phyloP scores from a whole-genome alignment of 768 basidiomycete genomes.

The Pleurotus platypus region DNA sequence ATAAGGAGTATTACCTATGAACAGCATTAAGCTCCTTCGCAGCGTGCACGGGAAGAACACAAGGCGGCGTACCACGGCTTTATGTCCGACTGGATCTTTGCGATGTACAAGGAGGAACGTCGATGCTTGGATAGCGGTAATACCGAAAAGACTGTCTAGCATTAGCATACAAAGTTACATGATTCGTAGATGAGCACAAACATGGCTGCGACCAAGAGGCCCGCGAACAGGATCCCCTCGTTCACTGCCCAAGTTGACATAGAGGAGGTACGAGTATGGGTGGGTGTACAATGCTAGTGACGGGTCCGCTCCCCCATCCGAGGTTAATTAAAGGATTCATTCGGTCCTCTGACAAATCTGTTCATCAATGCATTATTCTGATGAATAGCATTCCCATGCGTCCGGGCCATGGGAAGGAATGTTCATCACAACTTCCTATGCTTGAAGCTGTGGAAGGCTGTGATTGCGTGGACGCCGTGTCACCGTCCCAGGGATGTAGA shows the following conservation, averaged over 20 bases:
- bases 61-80: neutral
- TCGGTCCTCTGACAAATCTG: too few species aligned
- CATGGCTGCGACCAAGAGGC: constrained; percentile 1
- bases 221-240: neutral
- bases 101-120: constrained; percentile 4
- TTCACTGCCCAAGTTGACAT: neutral
- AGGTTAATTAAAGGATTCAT: too few species aligned
- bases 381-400: too few species aligned
- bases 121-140: neutral
- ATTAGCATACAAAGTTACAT: neutral
- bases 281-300: too few species aligned
- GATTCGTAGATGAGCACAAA: neutral
- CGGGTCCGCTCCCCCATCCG: too few species aligned
- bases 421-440: too few species aligned
- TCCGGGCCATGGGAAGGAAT: too few species aligned
- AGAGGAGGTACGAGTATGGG: too few species aligned
- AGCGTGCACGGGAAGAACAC: neutral
- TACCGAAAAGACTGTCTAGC: constrained; percentile 1
- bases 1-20: neutral
- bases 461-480: too few species aligned
- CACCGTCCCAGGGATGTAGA: too few species aligned
- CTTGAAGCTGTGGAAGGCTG: too few species aligned
- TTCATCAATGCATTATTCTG: too few species aligned
- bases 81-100: neutral
- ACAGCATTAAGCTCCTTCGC: neutral